Evolutionary conservation across 208 protist genomes (phyloP).

Genomic region (Leishmania amazonensis): DNA sequence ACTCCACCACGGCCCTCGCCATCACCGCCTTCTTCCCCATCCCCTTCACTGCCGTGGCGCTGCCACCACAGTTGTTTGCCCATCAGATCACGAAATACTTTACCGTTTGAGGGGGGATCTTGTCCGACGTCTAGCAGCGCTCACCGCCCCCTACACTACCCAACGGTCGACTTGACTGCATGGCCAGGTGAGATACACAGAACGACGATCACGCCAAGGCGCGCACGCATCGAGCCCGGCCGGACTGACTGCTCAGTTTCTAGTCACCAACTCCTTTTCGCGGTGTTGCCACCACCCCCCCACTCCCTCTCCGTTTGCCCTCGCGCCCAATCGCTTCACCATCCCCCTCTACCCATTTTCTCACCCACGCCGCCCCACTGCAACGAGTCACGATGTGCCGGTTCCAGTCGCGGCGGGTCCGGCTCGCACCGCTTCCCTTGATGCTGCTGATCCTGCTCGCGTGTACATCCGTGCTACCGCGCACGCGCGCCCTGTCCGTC

Average conservation of each 20-base stretch:
- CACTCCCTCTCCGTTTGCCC: neutral
- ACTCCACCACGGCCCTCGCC: neutral
- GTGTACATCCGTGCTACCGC: constrained; percentile 9
- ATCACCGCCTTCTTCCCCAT: neutral
- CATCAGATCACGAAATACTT: neutral
- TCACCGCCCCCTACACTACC: neutral
- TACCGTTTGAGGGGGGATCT: neutral
- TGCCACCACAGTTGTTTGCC: neutral
- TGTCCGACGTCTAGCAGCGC: neutral
- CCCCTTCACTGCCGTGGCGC: neutral
- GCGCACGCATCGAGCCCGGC: neutral
- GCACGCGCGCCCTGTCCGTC: constrained; percentile 6
- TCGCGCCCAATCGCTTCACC: neutral
- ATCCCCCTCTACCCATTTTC: neutral
- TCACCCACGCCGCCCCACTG: neutral
- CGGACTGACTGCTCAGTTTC: neutral
- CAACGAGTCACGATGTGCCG: neutral
- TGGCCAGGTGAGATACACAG: neutral
- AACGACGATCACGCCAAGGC: neutral
- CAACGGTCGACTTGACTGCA: neutral
- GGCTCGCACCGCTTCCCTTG: neutral
- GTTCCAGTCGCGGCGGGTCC: neutral
- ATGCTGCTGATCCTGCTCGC: constrained; percentile 25
- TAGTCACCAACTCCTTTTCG: neutral
- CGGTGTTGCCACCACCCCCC: neutral